Evolutionary conservation across 2,329 filamentous ascomycete species (phyloP), one percentile per base, ranked within the genome.

Genomic region (Bisporella sp.): DNA sequence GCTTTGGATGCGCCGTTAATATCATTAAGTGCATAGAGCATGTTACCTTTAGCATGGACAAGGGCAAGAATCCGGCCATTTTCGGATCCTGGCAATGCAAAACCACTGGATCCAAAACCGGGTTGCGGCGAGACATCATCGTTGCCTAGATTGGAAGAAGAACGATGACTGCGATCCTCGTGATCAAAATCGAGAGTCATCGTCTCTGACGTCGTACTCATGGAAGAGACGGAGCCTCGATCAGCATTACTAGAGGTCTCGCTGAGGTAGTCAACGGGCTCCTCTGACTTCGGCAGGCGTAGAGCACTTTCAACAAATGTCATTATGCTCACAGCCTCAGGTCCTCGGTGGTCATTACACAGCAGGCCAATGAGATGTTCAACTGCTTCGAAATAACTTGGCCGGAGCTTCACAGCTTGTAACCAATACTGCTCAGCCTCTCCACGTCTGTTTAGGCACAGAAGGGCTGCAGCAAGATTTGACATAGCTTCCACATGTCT

Each of bases 41-140:
- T 95, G 56, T 97, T 97, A n/a, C 92, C 93, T 68, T 97, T 99
- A 21, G 92, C 91, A 69, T 99, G 93, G 40, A 97, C 83, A 12
- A 99, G 76, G n/a, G 90, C 87, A 42, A 99, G 77, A 62, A 99
- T 89, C 53, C 93, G 82, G 6, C 92, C 93, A 64, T 96, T 97
- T 59, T 99, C 93, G 41, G 79, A 82, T 2, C 85, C 90, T 5
- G 90, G 79, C 41, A 99, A 84, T 11, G 82, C 79, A 66, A 95
- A 97, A 12, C 90, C 91, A 66, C 88, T 93, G 4, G 84, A 85
- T 1, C 83, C 86, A 63, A 86, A 90, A 0, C 85, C 64, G 28
- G 59, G 52, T 37, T 59, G 59, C 6, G 44, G 49, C 21, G 54
- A 56, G 40, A 35, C 43, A 45, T 62, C 60, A 28, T 61, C 56